A percentile compares a stretch with the other conserved stretches of the same genome.
Conservation (phyloP, 805 yeast genomes). For the Saturnispora sanitii region DNA sequence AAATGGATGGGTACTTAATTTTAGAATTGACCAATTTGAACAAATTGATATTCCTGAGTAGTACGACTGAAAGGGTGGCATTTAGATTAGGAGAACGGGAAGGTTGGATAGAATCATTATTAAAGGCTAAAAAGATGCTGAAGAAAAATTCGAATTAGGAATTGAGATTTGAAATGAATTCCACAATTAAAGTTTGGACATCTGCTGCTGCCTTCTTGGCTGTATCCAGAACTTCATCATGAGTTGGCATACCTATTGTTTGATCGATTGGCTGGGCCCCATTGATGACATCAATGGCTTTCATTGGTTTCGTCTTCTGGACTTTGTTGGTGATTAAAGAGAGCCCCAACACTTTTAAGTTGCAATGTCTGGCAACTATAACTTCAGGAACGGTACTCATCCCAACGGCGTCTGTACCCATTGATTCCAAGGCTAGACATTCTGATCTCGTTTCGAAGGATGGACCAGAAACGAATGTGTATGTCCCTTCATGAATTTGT, state of each 20-base stretch:
- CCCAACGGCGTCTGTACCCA: slow-evolving; percentile 94
- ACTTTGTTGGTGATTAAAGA: slow-evolving; percentile 82
- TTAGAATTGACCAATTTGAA: slow-evolving; percentile 50
- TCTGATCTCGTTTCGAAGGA: slow-evolving; percentile 92
- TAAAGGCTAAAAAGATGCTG: slow-evolving; percentile 53
- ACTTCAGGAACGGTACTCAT: slow-evolving; percentile 98
- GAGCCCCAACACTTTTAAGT: slow-evolving; percentile 71
- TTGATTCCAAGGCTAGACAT: slow-evolving; percentile 53
- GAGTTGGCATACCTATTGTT: slow-evolving; percentile 75
- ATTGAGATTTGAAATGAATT: too few relatives aligned
- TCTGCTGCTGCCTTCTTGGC: slow-evolving; percentile 77
- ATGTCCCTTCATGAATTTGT: slow-evolving; percentile 75
- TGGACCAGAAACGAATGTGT: slow-evolving; percentile 83
- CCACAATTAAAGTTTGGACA: slow-evolving; percentile 60
- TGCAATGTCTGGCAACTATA: slow-evolving; percentile 82
- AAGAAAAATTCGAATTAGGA: too few relatives aligned
- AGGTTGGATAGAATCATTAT: slow-evolving; percentile 62
- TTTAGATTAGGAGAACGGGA: slow-evolving; percentile 38
- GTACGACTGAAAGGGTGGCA: slow-evolving; percentile 26
- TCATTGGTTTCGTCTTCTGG: slow-evolving; percentile 57
- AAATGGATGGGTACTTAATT: slow-evolving; percentile 51
- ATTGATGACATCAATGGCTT: slow-evolving; percentile 41
- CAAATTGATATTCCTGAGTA: slow-evolving; percentile 45
- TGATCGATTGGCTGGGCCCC: slow-evolving; percentile 24
- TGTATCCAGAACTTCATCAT: slow-evolving; percentile 80